Evolutionary conservation across 495 filamentous ascomycete species (phyloP).

Genomic region (Hypoxylon cercidicola): DNA sequence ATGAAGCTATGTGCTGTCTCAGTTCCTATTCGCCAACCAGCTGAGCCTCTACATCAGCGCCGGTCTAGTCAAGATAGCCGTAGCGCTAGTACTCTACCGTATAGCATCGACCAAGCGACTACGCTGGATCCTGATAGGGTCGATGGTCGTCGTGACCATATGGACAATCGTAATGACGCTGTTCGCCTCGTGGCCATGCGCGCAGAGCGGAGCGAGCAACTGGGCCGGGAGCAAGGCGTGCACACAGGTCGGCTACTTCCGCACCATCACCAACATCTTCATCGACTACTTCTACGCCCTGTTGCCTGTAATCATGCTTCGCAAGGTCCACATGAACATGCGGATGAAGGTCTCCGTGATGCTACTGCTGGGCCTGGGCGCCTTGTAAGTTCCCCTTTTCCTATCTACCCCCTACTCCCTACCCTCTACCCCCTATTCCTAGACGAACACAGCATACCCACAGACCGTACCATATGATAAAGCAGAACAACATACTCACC

Average conservation of each 20-base stretch:
- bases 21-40: conserved; percentile 46
- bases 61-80: conserved; percentile 43
- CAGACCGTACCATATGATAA: too few relatives aligned
- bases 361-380: conserved; percentile 39
- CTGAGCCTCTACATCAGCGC: conserved; percentile 43
- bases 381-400: conserved; percentile 36
- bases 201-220: conserved; percentile 39
- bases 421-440: background rate
- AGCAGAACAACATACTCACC: conserved; percentile 13
- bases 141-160: conserved; percentile 37
- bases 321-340: conserved; percentile 31
- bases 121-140: conserved; percentile 33
- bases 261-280: conserved; percentile 45
- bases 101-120: conserved; percentile 35
- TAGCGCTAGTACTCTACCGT: conserved; percentile 44
- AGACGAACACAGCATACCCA: background rate
- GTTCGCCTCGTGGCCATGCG: conserved; percentile 45
- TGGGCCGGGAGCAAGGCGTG: conserved; percentile 43
- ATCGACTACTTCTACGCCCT: conserved; percentile 48
- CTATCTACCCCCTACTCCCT: background rate
- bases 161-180: conserved; percentile 46
- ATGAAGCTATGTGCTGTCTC: background rate
- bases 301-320: conserved; percentile 40
- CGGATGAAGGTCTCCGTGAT: conserved; percentile 39
- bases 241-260: conserved; percentile 42